Conservation (phyloP, 31 red algal genomes). For the Endocladia muricata region DNA sequence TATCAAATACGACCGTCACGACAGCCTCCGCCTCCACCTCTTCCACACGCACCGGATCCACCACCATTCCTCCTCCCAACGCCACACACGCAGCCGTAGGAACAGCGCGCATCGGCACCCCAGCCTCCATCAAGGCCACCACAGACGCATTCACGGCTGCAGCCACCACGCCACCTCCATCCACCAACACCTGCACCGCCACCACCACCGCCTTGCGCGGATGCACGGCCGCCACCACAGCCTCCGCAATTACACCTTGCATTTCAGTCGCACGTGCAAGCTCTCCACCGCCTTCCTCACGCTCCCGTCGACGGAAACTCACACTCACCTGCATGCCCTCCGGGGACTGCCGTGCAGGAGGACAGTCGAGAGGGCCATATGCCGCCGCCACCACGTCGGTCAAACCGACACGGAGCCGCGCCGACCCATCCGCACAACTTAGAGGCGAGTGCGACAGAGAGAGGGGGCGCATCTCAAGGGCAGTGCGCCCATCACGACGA, state of each 20-base stretch:
- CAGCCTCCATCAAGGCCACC: constrained; percentile 78
- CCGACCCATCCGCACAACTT: constrained; percentile 51
- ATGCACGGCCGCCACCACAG: constrained; percentile 18
- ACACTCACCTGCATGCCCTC: constrained; percentile 54
- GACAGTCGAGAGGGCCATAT: constrained; percentile 53
- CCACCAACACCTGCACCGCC: constrained; percentile 74
- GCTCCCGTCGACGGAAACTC: constrained; percentile 37
- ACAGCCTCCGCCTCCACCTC: constrained; percentile 51
- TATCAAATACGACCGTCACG: constrained; percentile 40
- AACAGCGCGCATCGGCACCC: constrained; percentile 62
- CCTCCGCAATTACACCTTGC: constrained; percentile 12
- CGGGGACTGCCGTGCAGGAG: constrained; percentile 22
- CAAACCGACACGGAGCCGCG: constrained; percentile 27
- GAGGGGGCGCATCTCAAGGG: constrained; percentile 51
- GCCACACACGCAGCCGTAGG: constrained; percentile 37
- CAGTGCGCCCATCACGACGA: constrained; percentile 44
- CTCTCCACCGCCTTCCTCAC: background rate
- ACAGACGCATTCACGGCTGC: constrained; percentile 65
- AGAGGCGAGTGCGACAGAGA: constrained; percentile 24
- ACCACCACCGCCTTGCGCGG: constrained; percentile 61
- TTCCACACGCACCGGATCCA: constrained; percentile 52
- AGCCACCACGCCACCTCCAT: constrained; percentile 57
- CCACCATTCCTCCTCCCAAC: constrained; percentile 30
- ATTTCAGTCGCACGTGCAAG: constrained; percentile 15
- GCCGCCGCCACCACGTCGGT: constrained; percentile 62